phyloP scores from a whole-genome alignment of 257 asterid species.

The Fraxinus pennsylvanica region DNA sequence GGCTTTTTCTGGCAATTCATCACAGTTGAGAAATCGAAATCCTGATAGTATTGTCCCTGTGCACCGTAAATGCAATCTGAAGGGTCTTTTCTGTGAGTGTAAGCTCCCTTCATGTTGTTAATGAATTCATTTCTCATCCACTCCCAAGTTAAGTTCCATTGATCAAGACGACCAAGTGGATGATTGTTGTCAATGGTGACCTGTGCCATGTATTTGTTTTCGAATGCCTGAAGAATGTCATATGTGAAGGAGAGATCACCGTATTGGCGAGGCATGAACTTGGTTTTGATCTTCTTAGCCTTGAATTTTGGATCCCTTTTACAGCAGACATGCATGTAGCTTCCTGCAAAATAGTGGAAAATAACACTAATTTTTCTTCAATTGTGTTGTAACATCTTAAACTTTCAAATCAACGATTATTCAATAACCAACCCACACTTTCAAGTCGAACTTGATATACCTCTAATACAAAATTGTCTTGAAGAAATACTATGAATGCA shows the following conservation, averaged over 20 bases:
- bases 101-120: constrained; percentile 79
- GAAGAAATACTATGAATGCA: background rate
- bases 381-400: background rate
- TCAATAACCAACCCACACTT: background rate
- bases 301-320: constrained; percentile 73
- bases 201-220: constrained; percentile 67
- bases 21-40: constrained; percentile 71
- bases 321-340: constrained; percentile 68
- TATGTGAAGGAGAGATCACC: constrained; percentile 80
- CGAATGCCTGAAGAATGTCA: constrained; percentile 66
- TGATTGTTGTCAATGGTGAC: constrained; percentile 81
- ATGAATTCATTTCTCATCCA: constrained; percentile 96
- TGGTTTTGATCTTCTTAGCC: constrained; percentile 39
- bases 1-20: constrained; percentile 75
- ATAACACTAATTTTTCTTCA: background rate
- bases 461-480: background rate
- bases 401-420: too few relatives aligned
- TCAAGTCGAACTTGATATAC: background rate
- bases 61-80: constrained; percentile 82
- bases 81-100: constrained; percentile 66
- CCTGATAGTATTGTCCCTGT: constrained; percentile 71
- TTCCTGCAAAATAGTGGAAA: constrained; percentile 43
- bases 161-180: constrained; percentile 89
- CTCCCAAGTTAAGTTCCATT: constrained; percentile 93
- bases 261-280: constrained; percentile 49